Evolutionary conservation across 1,139 yeast species (phyloP).

Genomic region (Neolecta irregularis): DNA sequence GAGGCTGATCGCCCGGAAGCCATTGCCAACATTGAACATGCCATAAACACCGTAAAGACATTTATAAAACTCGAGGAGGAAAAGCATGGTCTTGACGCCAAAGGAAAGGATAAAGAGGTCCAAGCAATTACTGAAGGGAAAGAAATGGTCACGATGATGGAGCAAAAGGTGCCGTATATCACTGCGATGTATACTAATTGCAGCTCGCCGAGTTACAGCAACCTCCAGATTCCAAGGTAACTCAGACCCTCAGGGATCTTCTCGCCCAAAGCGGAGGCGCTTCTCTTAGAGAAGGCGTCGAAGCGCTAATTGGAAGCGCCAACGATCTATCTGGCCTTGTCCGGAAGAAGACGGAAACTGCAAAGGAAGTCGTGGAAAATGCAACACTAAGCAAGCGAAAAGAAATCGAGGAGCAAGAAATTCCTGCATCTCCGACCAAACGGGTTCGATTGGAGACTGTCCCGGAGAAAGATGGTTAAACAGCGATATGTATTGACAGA

Average conservation of each 20-base stretch:
- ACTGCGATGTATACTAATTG: slow-evolving; percentile 4
- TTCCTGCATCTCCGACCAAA: too few species aligned
- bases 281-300: slow-evolving; percentile 21
- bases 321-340: slow-evolving; percentile 17
- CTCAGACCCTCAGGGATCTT: slow-evolving; percentile 13
- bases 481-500: too few species aligned
- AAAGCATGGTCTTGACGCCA: slow-evolving; percentile 37
- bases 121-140: not conserved
- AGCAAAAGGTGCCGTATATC: slow-evolving; percentile 6
- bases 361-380: too few species aligned
- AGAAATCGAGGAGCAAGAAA: too few species aligned
- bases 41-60: slow-evolving; percentile 44
- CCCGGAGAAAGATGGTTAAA: too few species aligned
- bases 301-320: slow-evolving; percentile 23
- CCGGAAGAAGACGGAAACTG: slow-evolving; percentile 10
- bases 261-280: slow-evolving; percentile 19
- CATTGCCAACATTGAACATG: slow-evolving; percentile 40
- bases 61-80: slow-evolving; percentile 29
- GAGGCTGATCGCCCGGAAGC: slow-evolving; percentile 38
- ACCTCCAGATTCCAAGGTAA: slow-evolving; percentile 10
- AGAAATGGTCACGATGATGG: slow-evolving; percentile 1
- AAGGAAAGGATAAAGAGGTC: slow-evolving; percentile 33
- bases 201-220: slow-evolving; percentile 10
- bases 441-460: too few species aligned
- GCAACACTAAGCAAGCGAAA: too few species aligned